A percentile compares a stretch with the other conserved stretches of the same genome.
These are phyloP conservation scores for Candida buenavistaensis DNA, from an alignment of 1,139 yeast species.

Conservation along the genomic window DNA sequence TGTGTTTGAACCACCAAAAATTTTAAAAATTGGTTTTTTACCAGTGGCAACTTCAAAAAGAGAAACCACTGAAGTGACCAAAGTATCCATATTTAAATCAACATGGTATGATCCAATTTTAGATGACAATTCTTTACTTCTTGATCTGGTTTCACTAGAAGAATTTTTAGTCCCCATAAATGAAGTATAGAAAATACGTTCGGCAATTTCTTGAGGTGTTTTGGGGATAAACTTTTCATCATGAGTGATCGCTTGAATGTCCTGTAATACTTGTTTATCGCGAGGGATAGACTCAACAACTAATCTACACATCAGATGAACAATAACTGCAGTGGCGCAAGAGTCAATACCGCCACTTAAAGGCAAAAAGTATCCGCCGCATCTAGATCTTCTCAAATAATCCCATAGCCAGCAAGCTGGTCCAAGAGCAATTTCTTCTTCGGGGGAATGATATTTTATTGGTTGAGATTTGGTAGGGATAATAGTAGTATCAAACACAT, in stretches of 20 bases:
- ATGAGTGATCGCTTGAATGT: conserved; percentile 64
- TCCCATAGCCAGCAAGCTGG: conserved; percentile 99
- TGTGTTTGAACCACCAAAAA: conserved; percentile 88
- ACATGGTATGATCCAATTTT: conserved; percentile 87
- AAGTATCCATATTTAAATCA: conserved; percentile 85
- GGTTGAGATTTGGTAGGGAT: conserved; percentile 56
- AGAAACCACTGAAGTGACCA: conserved; percentile 71
- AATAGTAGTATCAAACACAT: conserved; percentile 62
- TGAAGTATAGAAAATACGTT: conserved; percentile 77
- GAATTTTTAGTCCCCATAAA: conserved; percentile 97
- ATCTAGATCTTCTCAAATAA: conserved; percentile 82
- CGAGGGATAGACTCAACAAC: conserved; percentile 62
- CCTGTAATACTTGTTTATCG: conserved; percentile 68
- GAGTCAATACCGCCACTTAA: conserved; percentile 97
- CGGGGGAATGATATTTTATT: conserved; percentile 73
- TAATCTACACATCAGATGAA: conserved; percentile 88
- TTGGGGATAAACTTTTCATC: conserved; percentile 63
- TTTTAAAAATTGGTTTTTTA: conserved; percentile 79
- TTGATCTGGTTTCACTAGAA: conserved; percentile 75
- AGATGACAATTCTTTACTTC: conserved; percentile 78
- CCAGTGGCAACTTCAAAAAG: conserved; percentile 91
- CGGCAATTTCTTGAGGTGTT: conserved; percentile 74
- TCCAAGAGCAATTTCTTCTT: conserved; percentile 94
- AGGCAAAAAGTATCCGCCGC: conserved; percentile 91
- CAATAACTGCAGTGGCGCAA: conserved; percentile 95